Conservation (phyloP, 148 eudicot species). For the Amaranthus palmeri region DNA sequence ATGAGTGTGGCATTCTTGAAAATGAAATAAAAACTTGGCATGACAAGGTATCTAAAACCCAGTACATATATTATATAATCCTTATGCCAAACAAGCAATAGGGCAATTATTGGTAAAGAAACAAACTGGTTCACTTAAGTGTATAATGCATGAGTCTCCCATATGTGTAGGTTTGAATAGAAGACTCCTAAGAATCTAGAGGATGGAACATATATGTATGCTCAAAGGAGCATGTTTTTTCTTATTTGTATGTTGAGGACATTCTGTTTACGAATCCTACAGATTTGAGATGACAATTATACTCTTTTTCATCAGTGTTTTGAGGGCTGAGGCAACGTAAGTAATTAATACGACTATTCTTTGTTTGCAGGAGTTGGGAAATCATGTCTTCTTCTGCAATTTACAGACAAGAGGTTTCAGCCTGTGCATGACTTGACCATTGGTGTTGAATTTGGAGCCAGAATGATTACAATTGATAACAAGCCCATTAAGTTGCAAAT, state of each 20-base stretch:
- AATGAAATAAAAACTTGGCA: background rate
- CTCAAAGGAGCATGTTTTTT: background rate
- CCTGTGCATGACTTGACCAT: slow-evolving; percentile 46
- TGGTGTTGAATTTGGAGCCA: slow-evolving; percentile 48
- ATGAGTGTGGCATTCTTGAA: background rate
- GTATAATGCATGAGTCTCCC: background rate
- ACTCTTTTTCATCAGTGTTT: too few species aligned
- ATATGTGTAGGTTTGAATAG: background rate
- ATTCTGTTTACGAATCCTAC: too few species aligned
- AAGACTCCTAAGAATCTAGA: background rate
- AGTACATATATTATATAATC: too few species aligned
- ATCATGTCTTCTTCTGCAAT: slow-evolving; percentile 44
- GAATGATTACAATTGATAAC: slow-evolving; percentile 44
- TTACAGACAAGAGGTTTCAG: slow-evolving; percentile 44
- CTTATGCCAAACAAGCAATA: too few species aligned
- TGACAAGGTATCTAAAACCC: too few species aligned
- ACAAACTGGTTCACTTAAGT: background rate
- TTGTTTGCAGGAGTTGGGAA: slow-evolving; percentile 43
- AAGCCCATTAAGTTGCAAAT: slow-evolving; percentile 45
- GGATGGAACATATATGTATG: background rate
- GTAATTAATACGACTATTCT: slow-evolving; percentile 12
- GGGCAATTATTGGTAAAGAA: too few species aligned
- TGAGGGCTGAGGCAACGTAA: background rate
- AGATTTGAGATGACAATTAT: too few species aligned
- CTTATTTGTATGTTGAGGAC: too few species aligned